Percentiles rank a stretch among this genome's conserved stretches.
phyloP scores from a whole-genome alignment of 1,284 basidiomycete genomes.

The Puccinia polysora region DNA sequence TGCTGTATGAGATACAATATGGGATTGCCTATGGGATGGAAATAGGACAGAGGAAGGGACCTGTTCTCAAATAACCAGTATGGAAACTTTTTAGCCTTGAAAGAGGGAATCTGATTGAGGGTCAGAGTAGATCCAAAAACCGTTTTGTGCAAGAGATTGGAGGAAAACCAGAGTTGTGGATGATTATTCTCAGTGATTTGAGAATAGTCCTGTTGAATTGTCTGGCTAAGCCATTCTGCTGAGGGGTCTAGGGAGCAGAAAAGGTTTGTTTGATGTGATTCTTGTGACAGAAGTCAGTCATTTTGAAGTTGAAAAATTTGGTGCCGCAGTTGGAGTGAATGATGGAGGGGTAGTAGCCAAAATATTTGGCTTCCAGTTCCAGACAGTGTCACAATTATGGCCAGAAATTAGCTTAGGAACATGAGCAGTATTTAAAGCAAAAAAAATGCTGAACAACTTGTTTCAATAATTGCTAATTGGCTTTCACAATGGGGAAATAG shows the following conservation, averaged over 20 bases:
- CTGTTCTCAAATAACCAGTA: neutral
- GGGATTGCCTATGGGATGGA: slow-evolving; percentile 15
- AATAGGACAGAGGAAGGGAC: neutral
- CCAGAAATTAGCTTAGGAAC: no score
- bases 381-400: no score
- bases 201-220: slow-evolving; percentile 8
- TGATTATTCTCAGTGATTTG: neutral
- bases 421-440: no score
- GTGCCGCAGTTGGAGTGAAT: neutral
- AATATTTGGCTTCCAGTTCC: neutral
- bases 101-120: neutral
- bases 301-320: neutral
- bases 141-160: neutral
- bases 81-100: slow-evolving; percentile 1
- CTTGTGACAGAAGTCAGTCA: neutral
- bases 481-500: no score
- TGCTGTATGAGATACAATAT: no score
- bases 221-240: slow-evolving; percentile 8
- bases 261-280: neutral
- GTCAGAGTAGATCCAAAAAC: neutral
- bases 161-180: neutral
- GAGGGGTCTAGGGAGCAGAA: slow-evolving; percentile 12
- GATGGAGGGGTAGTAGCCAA: slow-evolving; percentile 2
- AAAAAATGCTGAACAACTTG: no score
- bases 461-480: no score